These are phyloP conservation scores for Litchi chinensis DNA, from an alignment of 345 rosid species.

Conservation along the genomic window DNA sequence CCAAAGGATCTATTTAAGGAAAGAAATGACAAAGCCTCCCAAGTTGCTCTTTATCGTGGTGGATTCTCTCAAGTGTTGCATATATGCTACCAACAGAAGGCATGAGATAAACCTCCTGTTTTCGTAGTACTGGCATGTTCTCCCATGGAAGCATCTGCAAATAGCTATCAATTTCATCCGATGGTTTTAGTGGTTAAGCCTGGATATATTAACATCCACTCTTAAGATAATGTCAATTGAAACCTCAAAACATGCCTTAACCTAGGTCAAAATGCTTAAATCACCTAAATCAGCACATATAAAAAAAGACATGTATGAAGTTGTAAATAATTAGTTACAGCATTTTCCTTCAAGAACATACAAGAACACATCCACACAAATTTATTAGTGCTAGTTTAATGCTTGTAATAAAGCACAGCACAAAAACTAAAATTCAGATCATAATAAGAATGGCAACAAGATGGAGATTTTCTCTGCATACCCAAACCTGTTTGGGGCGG, in stretches of 20 bases:
- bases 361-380: too few species aligned
- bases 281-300: not conserved
- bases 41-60: constrained; percentile 38
- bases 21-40: constrained; percentile 38
- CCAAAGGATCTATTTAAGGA: constrained; percentile 85
- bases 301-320: not conserved
- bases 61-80: constrained; percentile 51
- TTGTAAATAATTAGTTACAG: too few species aligned
- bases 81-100: constrained; percentile 87
- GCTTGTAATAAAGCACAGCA: too few species aligned
- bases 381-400: too few species aligned
- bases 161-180: constrained; percentile 9
- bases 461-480: too few species aligned
- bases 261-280: not conserved
- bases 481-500: too few species aligned
- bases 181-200: not conserved
- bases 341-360: too few species aligned
- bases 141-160: constrained; percentile 98
- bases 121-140: constrained; percentile 76
- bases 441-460: too few species aligned
- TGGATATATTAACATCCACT: not conserved
- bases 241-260: not conserved
- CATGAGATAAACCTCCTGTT: constrained; percentile 92
- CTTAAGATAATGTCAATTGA: not conserved
- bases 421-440: too few species aligned